Conservation (phyloP, 306 rosid species). For the Cicer judaicum region DNA sequence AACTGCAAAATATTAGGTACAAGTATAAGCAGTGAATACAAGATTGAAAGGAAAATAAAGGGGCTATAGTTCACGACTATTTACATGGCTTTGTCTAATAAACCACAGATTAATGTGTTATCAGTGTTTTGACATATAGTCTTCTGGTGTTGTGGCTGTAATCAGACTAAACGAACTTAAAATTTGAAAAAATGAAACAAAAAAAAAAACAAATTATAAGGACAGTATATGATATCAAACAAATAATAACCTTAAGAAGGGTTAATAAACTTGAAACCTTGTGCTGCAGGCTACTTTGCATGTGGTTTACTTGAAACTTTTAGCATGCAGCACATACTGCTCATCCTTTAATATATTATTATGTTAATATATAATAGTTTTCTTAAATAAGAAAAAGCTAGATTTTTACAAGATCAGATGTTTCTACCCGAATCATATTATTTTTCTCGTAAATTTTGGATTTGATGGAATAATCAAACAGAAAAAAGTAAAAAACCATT, state of each 20-base stretch:
- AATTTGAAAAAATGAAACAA: background rate
- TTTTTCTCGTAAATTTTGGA: background rate
- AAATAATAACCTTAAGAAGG: background rate
- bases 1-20: constrained; percentile 65
- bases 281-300: constrained; percentile 2
- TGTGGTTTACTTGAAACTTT: constrained; percentile 11
- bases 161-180: constrained; percentile 13
- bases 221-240: background rate
- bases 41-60: constrained; percentile 1
- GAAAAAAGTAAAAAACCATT: constrained; percentile 2
- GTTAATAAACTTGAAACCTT: constrained; percentile 21
- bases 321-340: constrained; percentile 1
- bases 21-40: constrained; percentile 37
- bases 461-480: constrained; percentile 4
- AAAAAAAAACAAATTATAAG: background rate
- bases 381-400: background rate
- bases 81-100: background rate
- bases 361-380: background rate
- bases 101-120: constrained; percentile 9
- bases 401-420: background rate
- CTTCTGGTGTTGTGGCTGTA: background rate
- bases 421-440: too few relatives aligned
- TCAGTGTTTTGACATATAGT: constrained; percentile 17
- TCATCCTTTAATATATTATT: constrained; percentile 20
- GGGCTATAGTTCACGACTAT: constrained; percentile 20